These are phyloP conservation scores for Plasmodium vinckei DNA, from an alignment of 169 alveolate genomes.

Conservation along the genomic window DNA sequence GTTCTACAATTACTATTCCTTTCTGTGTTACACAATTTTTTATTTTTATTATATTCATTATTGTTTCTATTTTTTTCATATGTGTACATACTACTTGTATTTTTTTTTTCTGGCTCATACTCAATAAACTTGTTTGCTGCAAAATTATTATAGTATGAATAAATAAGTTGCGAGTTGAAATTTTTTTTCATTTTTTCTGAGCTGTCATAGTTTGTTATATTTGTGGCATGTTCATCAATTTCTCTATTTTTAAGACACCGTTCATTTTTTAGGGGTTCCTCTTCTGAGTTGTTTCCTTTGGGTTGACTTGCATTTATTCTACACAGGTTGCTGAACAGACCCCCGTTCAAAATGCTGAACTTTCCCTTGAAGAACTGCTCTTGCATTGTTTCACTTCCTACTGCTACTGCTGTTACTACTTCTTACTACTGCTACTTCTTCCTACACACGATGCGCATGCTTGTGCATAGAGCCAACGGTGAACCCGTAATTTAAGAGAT, in stretches of 20 bases:
- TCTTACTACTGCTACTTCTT: no score
- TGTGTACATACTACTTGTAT: not conserved
- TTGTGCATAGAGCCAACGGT: no score
- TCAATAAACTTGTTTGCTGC: not conserved
- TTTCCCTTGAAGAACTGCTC: slow-evolving; percentile 11
- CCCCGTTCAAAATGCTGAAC: slow-evolving; percentile 17
- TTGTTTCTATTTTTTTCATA: no score
- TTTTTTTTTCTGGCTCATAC: not conserved
- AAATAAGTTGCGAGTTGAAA: slow-evolving; percentile 26
- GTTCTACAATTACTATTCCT: not conserved
- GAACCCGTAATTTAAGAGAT: no score
- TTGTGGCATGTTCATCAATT: not conserved
- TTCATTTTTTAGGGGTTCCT: not conserved
- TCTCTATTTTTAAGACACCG: not conserved
- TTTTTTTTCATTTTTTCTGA: slow-evolving; percentile 5
- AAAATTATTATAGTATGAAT: slow-evolving; percentile 47
- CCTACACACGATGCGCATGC: no score
- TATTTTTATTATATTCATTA: not conserved
- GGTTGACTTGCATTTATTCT: not conserved
- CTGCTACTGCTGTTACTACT: no score
- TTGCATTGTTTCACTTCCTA: slow-evolving; percentile 15
- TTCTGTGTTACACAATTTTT: not conserved
- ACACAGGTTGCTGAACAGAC: slow-evolving; percentile 20
- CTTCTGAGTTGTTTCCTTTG: slow-evolving; percentile 1
- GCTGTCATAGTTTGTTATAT: not conserved